phyloP scores from a whole-genome alignment of 768 basidiomycete species.

The Mycena rosella region DNA sequence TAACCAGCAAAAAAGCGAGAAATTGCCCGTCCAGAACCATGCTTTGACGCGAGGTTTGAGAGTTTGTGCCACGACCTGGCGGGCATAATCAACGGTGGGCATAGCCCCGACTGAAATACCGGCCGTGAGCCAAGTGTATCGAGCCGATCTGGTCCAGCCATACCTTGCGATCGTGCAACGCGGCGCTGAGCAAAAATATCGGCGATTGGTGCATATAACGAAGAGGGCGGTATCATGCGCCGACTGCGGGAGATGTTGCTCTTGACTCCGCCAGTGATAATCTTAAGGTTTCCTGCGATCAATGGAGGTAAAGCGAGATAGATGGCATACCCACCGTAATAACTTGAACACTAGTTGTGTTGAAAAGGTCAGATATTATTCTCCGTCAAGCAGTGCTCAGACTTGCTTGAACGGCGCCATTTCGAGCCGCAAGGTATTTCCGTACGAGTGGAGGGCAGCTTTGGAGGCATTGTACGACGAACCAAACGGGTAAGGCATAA shows the following conservation, averaged over 20 bases:
- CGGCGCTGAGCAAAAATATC: conserved; percentile 29
- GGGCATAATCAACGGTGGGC: conserved; percentile 33
- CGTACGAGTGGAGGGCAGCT: conserved; percentile 48
- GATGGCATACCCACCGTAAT: neutral
- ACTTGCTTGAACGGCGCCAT: conserved; percentile 48
- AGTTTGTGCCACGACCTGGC: conserved; percentile 35
- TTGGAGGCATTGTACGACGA: conserved; percentile 47
- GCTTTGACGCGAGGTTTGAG: conserved; percentile 29
- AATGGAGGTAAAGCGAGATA: neutral
- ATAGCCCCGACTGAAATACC: conserved; percentile 35
- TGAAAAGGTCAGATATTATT: neutral
- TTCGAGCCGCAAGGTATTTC: conserved; percentile 49
- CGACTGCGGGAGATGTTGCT: conserved; percentile 28
- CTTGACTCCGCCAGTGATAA: conserved; percentile 40
- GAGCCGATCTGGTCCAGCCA: neutral
- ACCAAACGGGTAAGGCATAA: conserved; percentile 47
- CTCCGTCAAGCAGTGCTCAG: neutral
- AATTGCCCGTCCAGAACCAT: conserved; percentile 39
- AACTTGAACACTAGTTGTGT: conserved; percentile 15
- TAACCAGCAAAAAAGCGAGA: conserved; percentile 35
- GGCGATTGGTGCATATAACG: conserved; percentile 40
- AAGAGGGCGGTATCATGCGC: conserved; percentile 29
- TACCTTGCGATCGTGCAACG: conserved; percentile 33
- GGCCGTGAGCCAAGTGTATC: neutral
- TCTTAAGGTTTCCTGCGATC: conserved; percentile 8